Percentiles rank a stretch among this genome's conserved stretches.
Conservation (phyloP, 768 basidiomycete genomes). For the Trametes punicea region DNA sequence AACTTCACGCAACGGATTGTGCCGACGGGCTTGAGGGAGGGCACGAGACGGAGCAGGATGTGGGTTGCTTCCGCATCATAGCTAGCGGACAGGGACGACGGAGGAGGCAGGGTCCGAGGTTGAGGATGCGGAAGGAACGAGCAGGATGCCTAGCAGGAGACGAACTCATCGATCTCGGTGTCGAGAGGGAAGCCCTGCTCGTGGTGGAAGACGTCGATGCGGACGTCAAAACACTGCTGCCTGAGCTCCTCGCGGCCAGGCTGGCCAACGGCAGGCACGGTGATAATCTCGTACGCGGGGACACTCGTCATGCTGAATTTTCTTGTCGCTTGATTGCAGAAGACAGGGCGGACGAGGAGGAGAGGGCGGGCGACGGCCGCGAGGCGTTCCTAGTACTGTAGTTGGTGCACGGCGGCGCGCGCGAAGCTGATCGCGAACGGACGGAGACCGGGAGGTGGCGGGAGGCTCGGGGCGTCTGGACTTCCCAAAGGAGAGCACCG, state of each 20-base stretch:
- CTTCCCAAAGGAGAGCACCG: not conserved
- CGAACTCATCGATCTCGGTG: conserved; percentile 70
- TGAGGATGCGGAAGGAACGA: not conserved
- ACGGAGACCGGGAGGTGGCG: not conserved
- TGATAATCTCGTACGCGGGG: conserved; percentile 56
- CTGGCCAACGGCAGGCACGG: conserved; percentile 38
- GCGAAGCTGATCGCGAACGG: not conserved
- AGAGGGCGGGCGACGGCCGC: not conserved
- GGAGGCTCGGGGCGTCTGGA: conserved; percentile 1
- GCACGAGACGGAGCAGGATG: conserved; percentile 65
- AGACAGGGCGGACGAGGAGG: not conserved
- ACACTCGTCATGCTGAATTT: not conserved
- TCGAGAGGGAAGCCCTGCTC: conserved; percentile 75
- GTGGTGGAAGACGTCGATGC: conserved; percentile 56
- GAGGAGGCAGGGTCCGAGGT: conserved; percentile 8
- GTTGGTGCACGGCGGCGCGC: not conserved
- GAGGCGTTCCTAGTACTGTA: not conserved
- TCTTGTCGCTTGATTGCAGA: not conserved
- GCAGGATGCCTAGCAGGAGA: conserved; percentile 24
- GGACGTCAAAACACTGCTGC: conserved; percentile 64
- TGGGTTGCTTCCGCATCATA: conserved; percentile 64
- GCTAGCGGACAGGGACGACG: conserved; percentile 35
- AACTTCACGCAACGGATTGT: conserved; percentile 56
- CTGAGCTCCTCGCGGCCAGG: conserved; percentile 42
- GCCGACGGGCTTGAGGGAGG: conserved; percentile 61